Conservation (phyloP, 495 filamentous ascomycete species). For the Penicillium pulvis region DNA sequence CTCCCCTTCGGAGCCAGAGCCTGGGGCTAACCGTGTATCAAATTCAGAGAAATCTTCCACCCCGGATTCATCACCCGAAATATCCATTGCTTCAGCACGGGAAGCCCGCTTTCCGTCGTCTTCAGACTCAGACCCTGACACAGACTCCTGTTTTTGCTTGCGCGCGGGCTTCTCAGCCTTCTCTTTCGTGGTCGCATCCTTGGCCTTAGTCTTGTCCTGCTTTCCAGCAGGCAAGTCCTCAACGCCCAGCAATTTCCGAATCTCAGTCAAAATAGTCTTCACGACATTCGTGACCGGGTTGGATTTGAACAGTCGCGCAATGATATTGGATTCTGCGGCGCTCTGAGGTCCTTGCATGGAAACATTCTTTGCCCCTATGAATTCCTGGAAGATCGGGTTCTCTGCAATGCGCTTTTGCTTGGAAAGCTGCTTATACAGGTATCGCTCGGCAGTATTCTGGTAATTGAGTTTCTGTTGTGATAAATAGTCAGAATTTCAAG, state of each 20-base stretch:
- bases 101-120: constrained; percentile 3
- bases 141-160: constrained; percentile 17
- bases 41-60: constrained; percentile 50
- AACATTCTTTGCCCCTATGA: constrained; percentile 36
- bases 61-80: constrained; percentile 36
- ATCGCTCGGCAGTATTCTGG: constrained; percentile 60
- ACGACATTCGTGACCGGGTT: constrained; percentile 71
- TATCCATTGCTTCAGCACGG: constrained; percentile 22
- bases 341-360: constrained; percentile 44
- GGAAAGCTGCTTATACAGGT: constrained; percentile 74
- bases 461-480: constrained; percentile 61
- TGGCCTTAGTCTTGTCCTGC: constrained; percentile 23
- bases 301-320: constrained; percentile 76
- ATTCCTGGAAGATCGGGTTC: constrained; percentile 45
- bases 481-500: not conserved
- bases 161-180: constrained; percentile 11
- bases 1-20: constrained; percentile 49
- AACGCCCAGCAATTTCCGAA: constrained; percentile 63
- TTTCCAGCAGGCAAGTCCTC: constrained; percentile 45
- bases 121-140: constrained; percentile 22
- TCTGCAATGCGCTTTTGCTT: constrained; percentile 70
- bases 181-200: constrained; percentile 23
- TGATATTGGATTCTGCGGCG: constrained; percentile 69
- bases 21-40: constrained; percentile 56
- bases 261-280: constrained; percentile 58